Conservation (phyloP, 108 stramenopile genomes). For the Stephanodiscus triporus region DNA sequence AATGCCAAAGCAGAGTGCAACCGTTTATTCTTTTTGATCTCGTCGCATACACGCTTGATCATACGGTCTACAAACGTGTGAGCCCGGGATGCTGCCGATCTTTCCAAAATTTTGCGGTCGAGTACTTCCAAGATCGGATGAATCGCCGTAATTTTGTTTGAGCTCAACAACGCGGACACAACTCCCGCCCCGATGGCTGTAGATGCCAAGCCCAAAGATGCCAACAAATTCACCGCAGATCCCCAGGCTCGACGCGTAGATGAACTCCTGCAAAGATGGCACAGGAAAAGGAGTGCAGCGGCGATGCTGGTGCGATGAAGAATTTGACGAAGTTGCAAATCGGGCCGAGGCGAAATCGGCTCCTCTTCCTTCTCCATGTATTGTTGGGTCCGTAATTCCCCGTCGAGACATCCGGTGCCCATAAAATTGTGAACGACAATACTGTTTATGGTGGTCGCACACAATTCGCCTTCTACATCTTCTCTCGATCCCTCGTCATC, state of each 20-base stretch:
- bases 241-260: conserved; percentile 36
- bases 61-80: not conserved
- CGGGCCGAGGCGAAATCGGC: conserved; percentile 8
- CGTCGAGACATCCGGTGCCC: not conserved
- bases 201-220: conserved; percentile 35
- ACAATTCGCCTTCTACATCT: not conserved
- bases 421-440: not conserved
- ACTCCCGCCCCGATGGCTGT: conserved; percentile 31
- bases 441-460: not conserved
- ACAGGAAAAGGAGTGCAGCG: conserved; percentile 31
- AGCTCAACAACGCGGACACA: conserved; percentile 19
- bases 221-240: conserved; percentile 22
- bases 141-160: not conserved
- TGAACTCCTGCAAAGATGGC: conserved; percentile 33
- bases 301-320: conserved; percentile 24
- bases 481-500: not conserved
- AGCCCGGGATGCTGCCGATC: conserved; percentile 8
- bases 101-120: conserved; percentile 7
- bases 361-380: not conserved
- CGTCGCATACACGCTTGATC: conserved; percentile 15
- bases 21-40: conserved; percentile 34
- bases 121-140: conserved; percentile 17
- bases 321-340: conserved; percentile 20
- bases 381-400: not conserved
- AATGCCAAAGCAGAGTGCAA: conserved; percentile 34